These are phyloP conservation scores for Ambrosia trifida DNA, from an alignment of 129 eudicot genomes.

Conservation along the genomic window DNA sequence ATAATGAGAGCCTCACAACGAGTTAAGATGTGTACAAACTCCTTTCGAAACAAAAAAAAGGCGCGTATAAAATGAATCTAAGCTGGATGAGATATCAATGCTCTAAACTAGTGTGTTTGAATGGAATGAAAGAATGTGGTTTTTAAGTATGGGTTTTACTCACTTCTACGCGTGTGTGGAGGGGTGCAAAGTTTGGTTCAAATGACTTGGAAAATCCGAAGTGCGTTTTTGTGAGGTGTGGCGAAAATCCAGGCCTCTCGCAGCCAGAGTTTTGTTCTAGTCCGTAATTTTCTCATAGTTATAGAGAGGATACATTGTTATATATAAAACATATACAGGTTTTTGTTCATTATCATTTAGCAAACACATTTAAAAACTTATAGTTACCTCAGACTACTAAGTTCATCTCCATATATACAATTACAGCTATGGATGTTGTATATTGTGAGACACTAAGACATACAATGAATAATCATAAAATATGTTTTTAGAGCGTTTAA, in stretches of 20 bases:
- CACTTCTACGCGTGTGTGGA: not conserved
- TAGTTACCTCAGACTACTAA: not conserved
- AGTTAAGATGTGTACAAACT: too few species aligned
- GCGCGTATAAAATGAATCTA: too few species aligned
- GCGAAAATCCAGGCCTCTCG: not conserved
- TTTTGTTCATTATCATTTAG: not conserved
- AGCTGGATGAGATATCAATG: too few species aligned
- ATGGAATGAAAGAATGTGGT: too few species aligned
- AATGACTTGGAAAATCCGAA: too few species aligned
- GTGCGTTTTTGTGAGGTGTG: too few species aligned
- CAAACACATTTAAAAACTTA: not conserved
- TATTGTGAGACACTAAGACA: not conserved
- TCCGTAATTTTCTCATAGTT: not conserved
- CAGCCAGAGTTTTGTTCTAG: not conserved
- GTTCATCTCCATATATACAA: not conserved
- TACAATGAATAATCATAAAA: not conserved
- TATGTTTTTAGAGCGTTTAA: not conserved
- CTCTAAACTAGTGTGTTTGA: too few species aligned
- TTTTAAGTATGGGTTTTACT: not conserved
- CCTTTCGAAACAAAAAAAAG: too few species aligned
- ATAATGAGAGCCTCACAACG: too few species aligned
- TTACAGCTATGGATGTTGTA: not conserved
- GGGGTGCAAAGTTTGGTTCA: too few species aligned
- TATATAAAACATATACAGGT: not conserved
- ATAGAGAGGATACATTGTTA: not conserved